Evolutionary conservation across 108 stramenopile genomes (phyloP), one percentile per base, ranked within the genome.

Genomic region (Nannochloropsis gaditana): DNA sequence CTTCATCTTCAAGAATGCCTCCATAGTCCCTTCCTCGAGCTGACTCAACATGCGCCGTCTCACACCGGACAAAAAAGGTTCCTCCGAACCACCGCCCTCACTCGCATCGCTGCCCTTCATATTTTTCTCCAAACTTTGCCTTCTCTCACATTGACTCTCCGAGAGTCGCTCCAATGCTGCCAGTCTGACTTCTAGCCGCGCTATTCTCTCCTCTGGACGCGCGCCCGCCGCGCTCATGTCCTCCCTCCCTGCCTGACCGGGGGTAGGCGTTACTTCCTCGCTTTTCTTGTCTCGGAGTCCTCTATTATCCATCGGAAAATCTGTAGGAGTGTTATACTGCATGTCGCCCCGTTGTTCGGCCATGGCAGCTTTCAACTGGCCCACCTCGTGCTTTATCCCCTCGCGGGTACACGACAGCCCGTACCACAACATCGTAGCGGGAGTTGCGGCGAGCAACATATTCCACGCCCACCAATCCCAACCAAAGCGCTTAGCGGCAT

Each of bases 401-500:
- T 73, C 59, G 19, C 59, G 59, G 15, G 59, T 73, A 15, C 59
- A n/a, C 2, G 59, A 73, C n/a, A 73, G 59, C 59, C 59, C 59
- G 59, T 73, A 73, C 59, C 59, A 73, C n/a, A 73, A 73, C 15
- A 73, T 73, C 19, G 59, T 73, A n/a, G 59, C 59, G 19, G 59
- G 59, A 15, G 59, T 73, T 15, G 59, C 59, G 6, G 59, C 59
- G 19, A 73, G 59, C 59, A 73, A 15, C 59, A 73, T 73, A n/a
- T 73, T 73, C 59, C 59, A 73, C 19, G 59, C 59, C 59, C 59
- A 73, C 59, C 59, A 73, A n/a, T 73, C 59, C 59, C 59, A 73
- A 2, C 59, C 59, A 73, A 73, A 73, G 59, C 59, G 59, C 59
- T 73, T 73, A n/a, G 59, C 59, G 59, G 59, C 8, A n/a, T n/a